Evolutionary conservation across 768 basidiomycete genomes (phyloP), one percentile per base, ranked within the genome.

Genomic region (Tubosaeta sp.): DNA sequence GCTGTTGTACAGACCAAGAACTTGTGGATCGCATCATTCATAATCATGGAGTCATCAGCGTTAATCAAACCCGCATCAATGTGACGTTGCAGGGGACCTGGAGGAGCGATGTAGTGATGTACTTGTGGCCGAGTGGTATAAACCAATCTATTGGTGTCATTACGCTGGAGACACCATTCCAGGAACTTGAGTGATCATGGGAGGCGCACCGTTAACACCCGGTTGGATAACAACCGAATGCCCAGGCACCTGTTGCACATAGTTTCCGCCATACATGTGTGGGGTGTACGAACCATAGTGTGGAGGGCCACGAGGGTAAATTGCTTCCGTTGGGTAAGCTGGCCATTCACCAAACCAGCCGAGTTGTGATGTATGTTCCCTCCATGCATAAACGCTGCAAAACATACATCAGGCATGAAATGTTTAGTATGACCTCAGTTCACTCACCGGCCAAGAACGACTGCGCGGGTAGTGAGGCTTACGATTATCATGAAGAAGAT

Each of bases 271-370:
- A 48, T 67, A 58, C 30, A 27, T 27, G 1, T 27, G 27, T 27
- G 52, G 48, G 2, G 56, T 69, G 64, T 71, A 71, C 43, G 63
- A 67, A 36, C 73, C 73, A 59, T 73, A 70, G 30, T 66, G 58
- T 13, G 58, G 55, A 44, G 46, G 52, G 25, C 32, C 32, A 39
- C 66, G 66, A 36, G 55, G 62, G 39, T 58, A 54, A 21, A 60
- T 3, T 16, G 55, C 42, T 46, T 69, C 69, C 6, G 51, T 58
- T 41, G 67, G 67, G 61, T 81, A 84, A 34, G 83, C 84, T 21
- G 86, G 85, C 57, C 72, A 71, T 72, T 90, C 82, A 42, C 81
- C 81, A 59, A 84, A 90, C 88, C 88, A 90, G 2, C 83, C 84
- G 10, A 90, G 75, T 57, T 89, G 85, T 73, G 67, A 58, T 53